Conservation (phyloP, 2,329 filamentous ascomycete genomes). For the Xylariomycetidae sp. region DNA sequence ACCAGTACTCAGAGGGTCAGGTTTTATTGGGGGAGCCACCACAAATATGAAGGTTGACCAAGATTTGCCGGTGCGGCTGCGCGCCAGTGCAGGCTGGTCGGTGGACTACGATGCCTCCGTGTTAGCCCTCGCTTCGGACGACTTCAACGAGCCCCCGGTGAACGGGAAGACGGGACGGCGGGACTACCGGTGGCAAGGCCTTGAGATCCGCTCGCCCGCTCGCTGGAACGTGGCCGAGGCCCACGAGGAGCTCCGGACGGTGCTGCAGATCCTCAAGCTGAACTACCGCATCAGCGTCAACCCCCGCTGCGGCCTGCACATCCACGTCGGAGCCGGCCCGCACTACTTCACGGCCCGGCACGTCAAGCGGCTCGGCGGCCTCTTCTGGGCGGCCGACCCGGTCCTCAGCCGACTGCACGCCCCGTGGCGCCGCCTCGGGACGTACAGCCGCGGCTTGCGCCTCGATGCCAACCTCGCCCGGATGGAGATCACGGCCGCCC, state of each 20-base stretch:
- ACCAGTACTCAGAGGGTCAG: slow-evolving; percentile 7
- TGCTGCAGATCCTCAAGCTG: slow-evolving; percentile 27
- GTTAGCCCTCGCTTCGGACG: background rate
- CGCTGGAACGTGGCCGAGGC: slow-evolving; percentile 23
- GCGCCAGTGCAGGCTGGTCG: slow-evolving; percentile 12
- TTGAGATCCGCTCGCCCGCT: slow-evolving; percentile 31
- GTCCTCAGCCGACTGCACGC: slow-evolving; percentile 29
- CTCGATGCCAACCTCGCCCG: no score
- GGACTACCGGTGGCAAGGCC: slow-evolving; percentile 16
- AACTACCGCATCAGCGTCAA: slow-evolving; percentile 29
- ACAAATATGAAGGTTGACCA: no score
- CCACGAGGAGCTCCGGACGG: slow-evolving; percentile 22
- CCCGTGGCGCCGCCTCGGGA: slow-evolving; percentile 22
- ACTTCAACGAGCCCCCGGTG: no score
- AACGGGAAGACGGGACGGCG: slow-evolving; percentile 1
- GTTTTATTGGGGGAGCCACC: no score
- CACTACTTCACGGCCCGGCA: slow-evolving; percentile 23
- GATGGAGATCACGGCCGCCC: no score
- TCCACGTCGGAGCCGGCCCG: slow-evolving; percentile 31
- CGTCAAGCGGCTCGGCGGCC: slow-evolving; percentile 24
- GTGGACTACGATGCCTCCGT: slow-evolving; percentile 9
- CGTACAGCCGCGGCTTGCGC: no score
- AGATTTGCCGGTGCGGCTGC: slow-evolving; percentile 4
- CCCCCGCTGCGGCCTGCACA: slow-evolving; percentile 27
- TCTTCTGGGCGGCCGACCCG: slow-evolving; percentile 31